Percentiles rank a stretch among this genome's conserved stretches.
These are phyloP conservation scores for Periconia digitata DNA, from an alignment of 2,329 filamentous ascomycete species.

Conservation along the genomic window DNA sequence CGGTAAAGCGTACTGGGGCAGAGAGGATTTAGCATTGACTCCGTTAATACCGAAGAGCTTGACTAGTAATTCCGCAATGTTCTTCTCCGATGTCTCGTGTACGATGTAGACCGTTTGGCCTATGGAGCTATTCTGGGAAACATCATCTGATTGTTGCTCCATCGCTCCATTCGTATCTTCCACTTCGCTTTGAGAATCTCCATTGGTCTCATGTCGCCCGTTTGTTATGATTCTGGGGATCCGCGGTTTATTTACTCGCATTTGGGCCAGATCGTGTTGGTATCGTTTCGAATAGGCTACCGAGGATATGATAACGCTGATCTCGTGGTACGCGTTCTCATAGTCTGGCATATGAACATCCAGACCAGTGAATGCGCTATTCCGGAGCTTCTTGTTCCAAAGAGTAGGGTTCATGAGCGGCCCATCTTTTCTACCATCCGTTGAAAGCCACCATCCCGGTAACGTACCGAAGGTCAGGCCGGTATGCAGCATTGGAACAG, in stretches of 20 bases:
- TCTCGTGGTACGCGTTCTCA: not conserved
- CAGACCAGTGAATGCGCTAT: not conserved
- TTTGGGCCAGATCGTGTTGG: too few relatives aligned
- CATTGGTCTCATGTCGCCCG: too few relatives aligned
- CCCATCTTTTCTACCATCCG: not conserved
- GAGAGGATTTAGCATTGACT: too few relatives aligned
- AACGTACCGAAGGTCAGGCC: conserved; percentile 1
- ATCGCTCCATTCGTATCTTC: too few relatives aligned
- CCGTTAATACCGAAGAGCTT: not conserved
- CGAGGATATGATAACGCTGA: not conserved
- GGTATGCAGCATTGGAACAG: not conserved
- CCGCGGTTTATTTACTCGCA: too few relatives aligned
- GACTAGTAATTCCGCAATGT: not conserved
- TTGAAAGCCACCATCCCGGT: conserved; percentile 5
- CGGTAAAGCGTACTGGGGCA: too few relatives aligned
- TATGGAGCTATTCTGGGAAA: not conserved
- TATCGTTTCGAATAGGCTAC: too few relatives aligned
- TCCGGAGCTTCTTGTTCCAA: not conserved
- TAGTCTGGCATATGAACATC: not conserved
- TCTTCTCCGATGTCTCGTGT: not conserved
- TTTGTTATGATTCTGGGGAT: too few relatives aligned
- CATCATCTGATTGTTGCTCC: too few relatives aligned
- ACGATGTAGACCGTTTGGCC: not conserved
- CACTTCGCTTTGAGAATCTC: too few relatives aligned
- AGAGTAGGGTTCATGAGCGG: not conserved